Percentiles rank a stretch among this genome's conserved stretches.
Evolutionary conservation across 371 early-diverging fungal genomes (phyloP).

Genomic region (Lichtheimia ramosa): DNA sequence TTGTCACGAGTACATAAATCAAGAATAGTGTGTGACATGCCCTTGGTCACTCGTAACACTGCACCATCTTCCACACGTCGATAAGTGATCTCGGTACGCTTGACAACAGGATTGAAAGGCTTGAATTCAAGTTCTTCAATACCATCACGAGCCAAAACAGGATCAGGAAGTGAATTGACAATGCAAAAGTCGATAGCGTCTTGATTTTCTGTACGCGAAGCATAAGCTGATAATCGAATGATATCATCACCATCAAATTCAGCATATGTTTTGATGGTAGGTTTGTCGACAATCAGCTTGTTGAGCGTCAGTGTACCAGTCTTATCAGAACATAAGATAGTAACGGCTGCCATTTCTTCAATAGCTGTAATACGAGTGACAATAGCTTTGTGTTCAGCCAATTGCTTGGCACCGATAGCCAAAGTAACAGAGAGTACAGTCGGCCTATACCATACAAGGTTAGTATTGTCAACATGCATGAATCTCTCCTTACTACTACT

Average conservation of each 20-base stretch:
- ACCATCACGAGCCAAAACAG: slow-evolving; percentile 58
- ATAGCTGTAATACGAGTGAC: slow-evolving; percentile 86
- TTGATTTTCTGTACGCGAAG: slow-evolving; percentile 70
- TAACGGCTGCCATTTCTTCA: slow-evolving; percentile 92
- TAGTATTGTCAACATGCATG: no score
- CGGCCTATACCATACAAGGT: slow-evolving; percentile 20
- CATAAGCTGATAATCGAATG: slow-evolving; percentile 64
- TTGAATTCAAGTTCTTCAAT: slow-evolving; percentile 75
- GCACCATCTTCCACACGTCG: slow-evolving; percentile 58
- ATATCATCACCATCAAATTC: slow-evolving; percentile 56
- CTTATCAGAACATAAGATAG: slow-evolving; percentile 95
- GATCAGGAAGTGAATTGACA: slow-evolving; percentile 65
- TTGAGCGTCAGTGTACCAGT: slow-evolving; percentile 96
- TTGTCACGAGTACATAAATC: slow-evolving; percentile 71
- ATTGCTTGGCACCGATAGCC: slow-evolving; percentile 91
- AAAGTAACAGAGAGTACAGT: slow-evolving; percentile 90
- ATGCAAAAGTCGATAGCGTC: slow-evolving; percentile 79
- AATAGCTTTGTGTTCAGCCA: slow-evolving; percentile 92
- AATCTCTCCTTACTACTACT: slow-evolving; percentile 7
- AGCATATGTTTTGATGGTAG: slow-evolving; percentile 62
- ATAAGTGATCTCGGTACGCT: slow-evolving; percentile 84
- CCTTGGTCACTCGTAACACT: slow-evolving; percentile 69
- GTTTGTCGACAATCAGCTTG: slow-evolving; percentile 77
- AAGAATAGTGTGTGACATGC: slow-evolving; percentile 74
- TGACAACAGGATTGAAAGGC: slow-evolving; percentile 88